phyloP scores from a whole-genome alignment of 2,329 filamentous ascomycete species.

The Beauveria bassiana region DNA sequence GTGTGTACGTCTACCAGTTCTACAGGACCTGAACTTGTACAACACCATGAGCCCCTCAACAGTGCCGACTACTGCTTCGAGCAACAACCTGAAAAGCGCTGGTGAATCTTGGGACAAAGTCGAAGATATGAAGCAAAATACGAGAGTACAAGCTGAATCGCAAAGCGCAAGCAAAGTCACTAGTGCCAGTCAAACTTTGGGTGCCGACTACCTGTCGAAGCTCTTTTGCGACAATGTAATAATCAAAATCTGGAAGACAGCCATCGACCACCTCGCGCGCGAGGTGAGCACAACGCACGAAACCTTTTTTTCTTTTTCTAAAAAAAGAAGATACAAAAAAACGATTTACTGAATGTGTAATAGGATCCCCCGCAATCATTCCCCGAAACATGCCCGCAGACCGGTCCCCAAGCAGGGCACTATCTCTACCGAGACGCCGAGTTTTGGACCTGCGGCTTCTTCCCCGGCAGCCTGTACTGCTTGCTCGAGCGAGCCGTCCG shows the following conservation, averaged over 20 bases:
- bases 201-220: neutral
- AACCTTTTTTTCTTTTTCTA: no score
- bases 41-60: neutral
- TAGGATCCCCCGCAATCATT: constrained; percentile 15
- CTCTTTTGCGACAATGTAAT: neutral
- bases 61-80: neutral
- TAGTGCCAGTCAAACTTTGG: neutral
- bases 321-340: neutral
- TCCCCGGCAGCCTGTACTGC: constrained; percentile 28
- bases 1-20: neutral
- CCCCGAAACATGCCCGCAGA: constrained; percentile 26
- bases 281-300: neutral
- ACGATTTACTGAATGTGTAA: neutral
- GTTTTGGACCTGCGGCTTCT: constrained; percentile 38
- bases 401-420: constrained; percentile 18
- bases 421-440: constrained; percentile 24
- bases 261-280: constrained; percentile 4
- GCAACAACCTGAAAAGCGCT: neutral
- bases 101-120: neutral
- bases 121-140: neutral
- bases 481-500: constrained; percentile 26
- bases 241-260: constrained; percentile 13
- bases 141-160: neutral
- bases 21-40: neutral
- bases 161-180: neutral